Base-by-base conservation (phyloP, 805 yeast species). In the Candida nonsorbophila region DNA sequence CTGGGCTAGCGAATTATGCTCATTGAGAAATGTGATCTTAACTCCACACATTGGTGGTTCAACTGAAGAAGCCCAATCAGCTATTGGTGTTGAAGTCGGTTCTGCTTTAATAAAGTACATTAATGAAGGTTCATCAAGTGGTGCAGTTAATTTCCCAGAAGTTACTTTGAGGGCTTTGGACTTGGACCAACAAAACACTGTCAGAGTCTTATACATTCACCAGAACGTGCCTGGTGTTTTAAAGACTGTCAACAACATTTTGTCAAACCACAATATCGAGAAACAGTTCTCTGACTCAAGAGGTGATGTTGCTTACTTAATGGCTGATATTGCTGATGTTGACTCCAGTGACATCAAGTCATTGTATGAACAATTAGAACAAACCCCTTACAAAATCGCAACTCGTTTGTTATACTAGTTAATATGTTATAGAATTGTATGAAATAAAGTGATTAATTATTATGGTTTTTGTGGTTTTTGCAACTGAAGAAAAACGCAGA, bases 41-140 rank as follows among this genome's bases (percentile, higher is more conserved):
- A 81, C 97, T 32, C 98, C 98, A 19, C 98, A 92, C 56, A 92
- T 92, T 47, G 98, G 98, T 65, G 98, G 98, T 44, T 87, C 97
- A 29, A 92, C 98, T 27, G 97, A 90, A 63, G 98, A 92, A 70
- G 98, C 98, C 21, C 98, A 92, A 72, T 74, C 84, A 33, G 95
- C 97, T 22, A 92, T 92, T 53, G 98, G 98, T 66, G 69, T 90
- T 37, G 98, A 92, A 68, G 98, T 92, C 38, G 85, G 81, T 37
- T 70, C 82, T 25, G 79, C 95, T 22, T 72, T 92, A 50, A 71
- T 88, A 42, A 85, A 84, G 55, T 92, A 87, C 69, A 83, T 92
- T 58, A 90, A 88, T 64, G 97, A 90, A 70, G 98, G 98, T 69
- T 71, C 78, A 50, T 84, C 97, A 10, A 74, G 74, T 28, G 97